Evolutionary conservation across 306 rosid genomes (phyloP), one percentile per base, ranked within the genome.

Genomic region (Trifolium subterraneum): DNA sequence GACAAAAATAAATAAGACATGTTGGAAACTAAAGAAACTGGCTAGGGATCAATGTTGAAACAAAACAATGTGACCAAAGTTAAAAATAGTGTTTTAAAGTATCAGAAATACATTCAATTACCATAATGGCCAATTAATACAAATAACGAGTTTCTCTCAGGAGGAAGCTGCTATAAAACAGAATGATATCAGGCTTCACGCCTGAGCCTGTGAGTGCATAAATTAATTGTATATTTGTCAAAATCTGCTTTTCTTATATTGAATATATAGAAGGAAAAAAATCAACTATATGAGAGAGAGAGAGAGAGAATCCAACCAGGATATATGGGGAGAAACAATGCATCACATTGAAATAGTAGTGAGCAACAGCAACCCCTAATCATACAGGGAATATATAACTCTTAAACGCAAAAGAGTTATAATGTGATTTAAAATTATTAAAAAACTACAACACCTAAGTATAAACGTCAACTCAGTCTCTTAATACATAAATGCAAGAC

Each of bases 91-190:
- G 11, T 18, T 45, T 16, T 5, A 15, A 59, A 73, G 50, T 36
- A 68, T 15, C 41, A 19, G 76, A 45, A 74, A 68, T 23, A 50
- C 35, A 79, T 73, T 79, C 47, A 73, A 45, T 58, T 58, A 73
- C 55, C 56, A 73, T 25, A 25, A 74, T 39, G 51, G 64, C 48
- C 72, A 73, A 80, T 29, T 74, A 47, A 60, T 61, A 18, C 0
- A 20, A 50, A 16, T 73, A 50, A 18, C 0, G 22, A 68, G 16
- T n/a, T n/a, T n/a, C n/a, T n/a, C n/a, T n/a, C n/a, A n/a, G n/a
- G n/a, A n/a, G n/a, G n/a, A n/a, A n/a, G n/a, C n/a, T n/a, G n/a
- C n/a, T n/a, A n/a, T n/a, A n/a, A n/a, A n/a, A n/a, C n/a, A n/a
- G n/a, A n/a, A n/a, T n/a, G n/a, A n/a, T n/a, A n/a, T n/a, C n/a